Evolutionary conservation across 331 rosid genomes (phyloP).

Genomic region (Prunus yedoensis): DNA sequence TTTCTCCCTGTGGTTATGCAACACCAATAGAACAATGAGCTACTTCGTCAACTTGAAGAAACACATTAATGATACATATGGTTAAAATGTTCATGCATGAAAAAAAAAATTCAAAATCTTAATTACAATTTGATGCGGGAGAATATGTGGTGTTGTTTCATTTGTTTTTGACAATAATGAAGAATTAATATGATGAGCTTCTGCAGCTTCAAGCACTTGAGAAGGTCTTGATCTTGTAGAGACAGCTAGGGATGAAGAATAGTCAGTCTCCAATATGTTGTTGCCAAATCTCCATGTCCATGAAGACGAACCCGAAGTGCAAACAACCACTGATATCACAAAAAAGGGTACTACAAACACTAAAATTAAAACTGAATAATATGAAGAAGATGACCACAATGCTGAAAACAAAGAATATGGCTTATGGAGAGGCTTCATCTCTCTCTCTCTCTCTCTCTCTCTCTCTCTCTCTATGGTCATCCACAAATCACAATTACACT

Average conservation of each 20-base stretch:
- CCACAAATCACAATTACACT: not conserved
- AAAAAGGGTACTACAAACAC: conserved; percentile 8
- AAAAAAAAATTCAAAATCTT: not conserved
- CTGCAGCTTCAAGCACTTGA: conserved; percentile 9
- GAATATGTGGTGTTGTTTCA: not conserved
- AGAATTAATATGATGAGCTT: not conserved
- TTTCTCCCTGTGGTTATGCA: conserved; percentile 3
- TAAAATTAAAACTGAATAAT: conserved; percentile 5
- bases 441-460: not conserved
- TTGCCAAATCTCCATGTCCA: conserved; percentile 21
- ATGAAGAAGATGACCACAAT: not conserved
- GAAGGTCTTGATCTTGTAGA: conserved; percentile 1
- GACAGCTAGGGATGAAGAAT: conserved; percentile 1
- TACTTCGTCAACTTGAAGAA: not conserved
- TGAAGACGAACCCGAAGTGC: conserved; percentile 15
- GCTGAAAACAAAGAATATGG: conserved; percentile 4
- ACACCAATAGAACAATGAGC: too few species aligned
- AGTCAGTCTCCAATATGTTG: not conserved
- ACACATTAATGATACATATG: not conserved
- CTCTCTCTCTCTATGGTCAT: not conserved
- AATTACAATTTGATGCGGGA: not conserved
- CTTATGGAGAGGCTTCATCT: conserved; percentile 22
- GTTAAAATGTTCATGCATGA: not conserved
- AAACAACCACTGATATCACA: conserved; percentile 6
- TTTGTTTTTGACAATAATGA: conserved; percentile 15